phyloP scores from a whole-genome alignment of 2,329 filamentous ascomycete genomes.

The Exophiala dermatitidis region DNA sequence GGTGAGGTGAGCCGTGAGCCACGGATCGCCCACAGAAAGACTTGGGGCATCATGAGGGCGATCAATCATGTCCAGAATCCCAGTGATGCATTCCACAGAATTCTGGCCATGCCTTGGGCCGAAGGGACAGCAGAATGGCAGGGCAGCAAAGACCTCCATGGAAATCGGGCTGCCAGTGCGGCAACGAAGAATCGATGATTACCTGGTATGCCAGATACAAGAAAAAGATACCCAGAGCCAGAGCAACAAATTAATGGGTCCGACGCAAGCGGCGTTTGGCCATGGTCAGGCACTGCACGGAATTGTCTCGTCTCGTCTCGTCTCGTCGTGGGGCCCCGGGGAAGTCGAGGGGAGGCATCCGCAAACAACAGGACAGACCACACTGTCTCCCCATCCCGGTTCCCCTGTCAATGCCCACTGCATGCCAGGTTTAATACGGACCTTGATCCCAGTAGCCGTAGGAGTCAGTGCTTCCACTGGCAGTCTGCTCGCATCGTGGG shows the following conservation, averaged over 20 bases:
- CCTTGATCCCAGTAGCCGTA: no score
- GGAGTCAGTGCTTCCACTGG: no score
- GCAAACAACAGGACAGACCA: background rate
- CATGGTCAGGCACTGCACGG: background rate
- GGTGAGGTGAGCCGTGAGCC: background rate
- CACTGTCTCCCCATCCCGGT: no score
- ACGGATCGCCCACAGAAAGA: constrained; percentile 1
- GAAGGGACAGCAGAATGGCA: background rate
- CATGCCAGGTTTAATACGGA: no score
- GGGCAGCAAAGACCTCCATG: background rate
- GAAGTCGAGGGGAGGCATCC: constrained; percentile 5
- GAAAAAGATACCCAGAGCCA: background rate
- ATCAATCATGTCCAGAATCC: constrained; percentile 14
- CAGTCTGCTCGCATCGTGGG: no score
- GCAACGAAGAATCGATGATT: background rate
- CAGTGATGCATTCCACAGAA: constrained; percentile 9
- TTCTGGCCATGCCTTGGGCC: constrained; percentile 7
- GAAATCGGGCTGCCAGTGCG: background rate
- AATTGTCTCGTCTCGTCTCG: background rate
- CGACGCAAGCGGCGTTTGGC: background rate
- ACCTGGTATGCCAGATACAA: no score
- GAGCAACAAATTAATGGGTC: constrained; percentile 10
- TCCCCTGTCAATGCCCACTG: no score
- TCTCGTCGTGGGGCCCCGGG: constrained; percentile 17
- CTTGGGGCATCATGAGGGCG: constrained; percentile 5